Base-by-base conservation (phyloP, 164 flowering plant species). In the Euptelea pleiosperma region DNA sequence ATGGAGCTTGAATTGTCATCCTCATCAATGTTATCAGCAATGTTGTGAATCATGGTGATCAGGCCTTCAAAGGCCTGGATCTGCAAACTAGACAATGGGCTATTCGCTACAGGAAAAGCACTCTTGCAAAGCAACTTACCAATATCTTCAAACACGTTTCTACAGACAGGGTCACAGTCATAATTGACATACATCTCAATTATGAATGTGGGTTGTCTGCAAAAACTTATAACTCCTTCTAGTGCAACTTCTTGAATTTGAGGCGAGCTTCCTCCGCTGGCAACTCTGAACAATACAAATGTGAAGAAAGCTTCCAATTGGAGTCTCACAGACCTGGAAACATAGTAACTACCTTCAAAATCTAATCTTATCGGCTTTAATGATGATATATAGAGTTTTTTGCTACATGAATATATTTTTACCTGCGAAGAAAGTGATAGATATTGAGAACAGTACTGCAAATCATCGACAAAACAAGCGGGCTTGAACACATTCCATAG, bases 41-140 rank as follows among this genome's bases (percentile, higher is more conserved):
- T 81, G 67, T 71, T 75, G 67, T 93, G 86, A 39, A 93, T 70
- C 40, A 82, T 53, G 46, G 76, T 60, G 1, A 79, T 61, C 0
- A 93, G 72, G n/a, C 96, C 97, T 67, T 93, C 96, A 54, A 93
- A 81, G 14, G 99, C 91, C 58, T 90, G 96, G 19, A 81, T 54
- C 47, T 90, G 94, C 40, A 82, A 61, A 49, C 82, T 62, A 9
- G 81, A 77, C 52, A 88, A 35, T 24, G 82, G 71, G 39, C 69
- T 66, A 19, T 60, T 61, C 1, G 42, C 28, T 22, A 60, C 36
- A 0, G 95, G 91, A 60, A 85, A 90, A 0, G 99, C 83, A 11
- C 70, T 74, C 76, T 72, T 83, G 75, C 99, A 90, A 0, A 93
- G 87, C 57, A 88, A 60, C 70, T 78, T 93, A 15, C 90, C 89